Evolutionary conservation across 1,284 basidiomycete species (phyloP), one percentile per base, ranked within the genome.

Genomic region (Marasmius sp.): DNA sequence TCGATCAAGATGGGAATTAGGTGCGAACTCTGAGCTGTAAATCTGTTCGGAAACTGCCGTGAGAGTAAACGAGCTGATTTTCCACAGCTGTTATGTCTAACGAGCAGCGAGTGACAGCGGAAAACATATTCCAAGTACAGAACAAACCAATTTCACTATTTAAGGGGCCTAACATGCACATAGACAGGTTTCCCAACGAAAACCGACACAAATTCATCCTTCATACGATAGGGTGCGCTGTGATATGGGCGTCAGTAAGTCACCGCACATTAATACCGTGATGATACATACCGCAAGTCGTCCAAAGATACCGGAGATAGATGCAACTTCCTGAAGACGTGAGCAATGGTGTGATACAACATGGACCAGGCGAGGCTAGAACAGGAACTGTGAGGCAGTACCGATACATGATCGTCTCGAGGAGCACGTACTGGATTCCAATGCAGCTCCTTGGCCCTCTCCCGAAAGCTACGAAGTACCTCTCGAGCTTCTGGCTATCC

Each of bases 401-500:
- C 33, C 6, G 34, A 37, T 16, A 37, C 34, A 11, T 34, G 34
- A 10, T 37, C n/a, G 10, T n/a, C 18, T 18, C 9, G 34, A 11
- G 14, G 2, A 38, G 18, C 7, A 20, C 69, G 41, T 34, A 71
- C 70, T 71, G 70, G 22, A 68, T 65, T 12, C 69, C 70, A 14
- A 71, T 47, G 48, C 70, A 71, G 50, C 68, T 70, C 18, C 70
- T 52, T 16, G 70, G 69, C 4, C 70, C 70, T 49, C 64, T 67
- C 6, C 64, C 66, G 48, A 71, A 71, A 2, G 58, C 34, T 12
- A 71, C 65, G 1, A 71, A 59, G 56, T 63, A 69, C 37, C 51
- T 50, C 1, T 69, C 70, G 11, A 70, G 51, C 11, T 53, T 54
- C 37, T 65, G 60, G 0, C 58, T 43, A 22, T 34, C 3, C 5